These are phyloP conservation scores for Gloeostereum incarnatum DNA, from an alignment of 768 basidiomycete species.

Conservation along the genomic window DNA sequence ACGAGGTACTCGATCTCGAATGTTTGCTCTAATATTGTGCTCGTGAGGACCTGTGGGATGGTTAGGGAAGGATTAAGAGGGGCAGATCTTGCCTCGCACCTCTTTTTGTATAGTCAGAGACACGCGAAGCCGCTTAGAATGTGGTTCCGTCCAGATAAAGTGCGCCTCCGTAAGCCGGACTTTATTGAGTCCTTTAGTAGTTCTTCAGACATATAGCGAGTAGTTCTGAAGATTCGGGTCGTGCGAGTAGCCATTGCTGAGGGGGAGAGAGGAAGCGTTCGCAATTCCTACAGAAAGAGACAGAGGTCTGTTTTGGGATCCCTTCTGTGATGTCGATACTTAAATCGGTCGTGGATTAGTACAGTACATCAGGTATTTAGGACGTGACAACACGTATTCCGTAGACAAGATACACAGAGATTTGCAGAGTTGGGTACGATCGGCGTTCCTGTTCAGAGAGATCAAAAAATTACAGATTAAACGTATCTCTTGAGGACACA, in stretches of 20 bases:
- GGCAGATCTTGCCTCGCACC: slow-evolving; percentile 31
- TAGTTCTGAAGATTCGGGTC: slow-evolving; percentile 87
- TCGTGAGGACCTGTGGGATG: slow-evolving; percentile 67
- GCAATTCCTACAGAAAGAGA: slow-evolving; percentile 93
- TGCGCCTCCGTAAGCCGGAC: slow-evolving; percentile 97
- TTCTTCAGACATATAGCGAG: slow-evolving; percentile 92
- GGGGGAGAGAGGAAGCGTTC: slow-evolving; percentile 94
- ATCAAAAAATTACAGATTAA: neutral
- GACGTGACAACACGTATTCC: slow-evolving; percentile 65
- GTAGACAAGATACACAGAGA: slow-evolving; percentile 79
- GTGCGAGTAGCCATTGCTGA: slow-evolving; percentile 73
- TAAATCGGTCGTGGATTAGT: slow-evolving; percentile 1
- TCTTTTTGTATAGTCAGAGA: slow-evolving; percentile 99
- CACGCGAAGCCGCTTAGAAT: slow-evolving; percentile 86
- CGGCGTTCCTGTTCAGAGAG: slow-evolving; percentile 48
- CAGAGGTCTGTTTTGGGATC: slow-evolving; percentile 91
- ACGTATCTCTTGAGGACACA: slow-evolving; percentile 11
- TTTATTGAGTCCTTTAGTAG: slow-evolving; percentile 87
- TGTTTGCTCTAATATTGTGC: slow-evolving; percentile 93
- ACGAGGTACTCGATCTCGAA: slow-evolving; percentile 97
- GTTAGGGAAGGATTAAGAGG: slow-evolving; percentile 2
- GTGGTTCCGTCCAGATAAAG: slow-evolving; percentile 99
- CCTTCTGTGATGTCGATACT: slow-evolving; percentile 97
- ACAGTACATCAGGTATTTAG: neutral
- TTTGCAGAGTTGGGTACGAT: slow-evolving; percentile 92